Base-by-base conservation (phyloP, 768 basidiomycete species). In the Lactarius sp. region DNA sequence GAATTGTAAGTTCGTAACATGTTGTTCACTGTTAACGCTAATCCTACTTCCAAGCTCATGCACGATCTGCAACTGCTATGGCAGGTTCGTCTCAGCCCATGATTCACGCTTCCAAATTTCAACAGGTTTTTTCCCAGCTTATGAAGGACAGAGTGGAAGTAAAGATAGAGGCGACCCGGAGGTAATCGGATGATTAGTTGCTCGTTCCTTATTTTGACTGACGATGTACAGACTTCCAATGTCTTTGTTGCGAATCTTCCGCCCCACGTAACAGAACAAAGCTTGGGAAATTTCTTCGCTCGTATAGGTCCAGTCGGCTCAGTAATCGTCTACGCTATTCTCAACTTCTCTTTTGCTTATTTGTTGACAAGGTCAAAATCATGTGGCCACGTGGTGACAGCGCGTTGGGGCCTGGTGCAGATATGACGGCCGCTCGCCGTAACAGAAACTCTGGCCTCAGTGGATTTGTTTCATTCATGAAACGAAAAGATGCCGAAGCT, bases 381-480 rank as follows among this genome's bases (percentile, higher is more conserved):
- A 98, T 98, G 95, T 98, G 94, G 94, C 96, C 95, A n/a, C 86
- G 96, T 46, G 83, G 85, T 12, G 93, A 95, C 71, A 81, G 76
- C 18, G 79, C 81, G 2, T 66, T 75, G 6, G 87, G 88, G 36
- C 86, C 88, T 53, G 91, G 87, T 2, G 82, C 85, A 27, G 87
- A 91, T 51, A 89, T 92, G 82, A 88, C 87, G 27, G 75, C 82
- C 8, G 81, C 85, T 16, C 81, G 94, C 49, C 81, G 86, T 53
- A 80, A 77, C 54, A 90, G 90, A 74, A 87, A 81, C 69, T 71
- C 86, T 13, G 92, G 92, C 16, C 79, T 98, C 22, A 94, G 92
- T 70, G 97, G 97, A 1, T 99, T 99, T 71, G 97, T 99, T 20
- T 92, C 94, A 0, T 98, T 88, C 74, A 97, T 98, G 92, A 92